Percentiles rank a stretch among this genome's conserved stretches.
These are phyloP conservation scores for Dichotomopilus funicola DNA, from an alignment of 2,329 filamentous ascomycete genomes.

Conservation along the genomic window DNA sequence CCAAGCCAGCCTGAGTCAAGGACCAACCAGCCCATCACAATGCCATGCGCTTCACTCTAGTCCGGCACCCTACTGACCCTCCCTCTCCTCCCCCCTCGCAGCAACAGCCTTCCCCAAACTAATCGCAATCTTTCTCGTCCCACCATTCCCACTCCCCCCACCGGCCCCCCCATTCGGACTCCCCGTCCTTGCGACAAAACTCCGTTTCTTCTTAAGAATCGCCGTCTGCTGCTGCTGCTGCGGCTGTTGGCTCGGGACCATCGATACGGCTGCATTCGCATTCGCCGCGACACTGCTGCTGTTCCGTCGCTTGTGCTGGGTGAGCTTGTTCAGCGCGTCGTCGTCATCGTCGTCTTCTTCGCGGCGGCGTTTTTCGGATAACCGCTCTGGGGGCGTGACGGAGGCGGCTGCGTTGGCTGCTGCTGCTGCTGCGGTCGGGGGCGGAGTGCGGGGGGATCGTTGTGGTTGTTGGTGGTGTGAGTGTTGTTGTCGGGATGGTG, in stretches of 20 bases:
- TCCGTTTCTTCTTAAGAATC: constrained; percentile 36
- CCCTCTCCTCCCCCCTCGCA: not conserved
- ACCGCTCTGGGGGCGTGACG: constrained; percentile 57
- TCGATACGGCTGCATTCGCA: constrained; percentile 28
- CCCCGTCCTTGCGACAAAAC: not conserved
- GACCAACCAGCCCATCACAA: too few relatives aligned
- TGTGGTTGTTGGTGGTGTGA: not conserved
- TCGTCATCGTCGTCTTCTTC: constrained; percentile 95
- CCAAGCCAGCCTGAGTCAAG: too few relatives aligned
- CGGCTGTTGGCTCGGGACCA: constrained; percentile 22
- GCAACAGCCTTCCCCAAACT: constrained; percentile 18
- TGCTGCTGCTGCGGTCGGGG: not conserved
- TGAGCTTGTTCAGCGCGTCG: constrained; percentile 81
- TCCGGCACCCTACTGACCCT: not conserved
- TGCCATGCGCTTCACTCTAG: not conserved
- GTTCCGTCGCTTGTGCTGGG: constrained; percentile 56
- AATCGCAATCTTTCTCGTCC: constrained; percentile 22
- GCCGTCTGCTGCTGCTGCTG: constrained; percentile 21
- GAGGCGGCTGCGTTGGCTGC: constrained; percentile 1
- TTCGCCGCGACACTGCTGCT: constrained; percentile 42
- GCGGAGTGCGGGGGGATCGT: not conserved
- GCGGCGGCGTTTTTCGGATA: constrained; percentile 82
- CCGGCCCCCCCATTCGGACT: not conserved
- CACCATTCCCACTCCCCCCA: not conserved
- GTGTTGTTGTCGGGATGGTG: not conserved